Conservation (phyloP, 2,329 filamentous ascomycete species). For the Microsporum audouinii region DNA sequence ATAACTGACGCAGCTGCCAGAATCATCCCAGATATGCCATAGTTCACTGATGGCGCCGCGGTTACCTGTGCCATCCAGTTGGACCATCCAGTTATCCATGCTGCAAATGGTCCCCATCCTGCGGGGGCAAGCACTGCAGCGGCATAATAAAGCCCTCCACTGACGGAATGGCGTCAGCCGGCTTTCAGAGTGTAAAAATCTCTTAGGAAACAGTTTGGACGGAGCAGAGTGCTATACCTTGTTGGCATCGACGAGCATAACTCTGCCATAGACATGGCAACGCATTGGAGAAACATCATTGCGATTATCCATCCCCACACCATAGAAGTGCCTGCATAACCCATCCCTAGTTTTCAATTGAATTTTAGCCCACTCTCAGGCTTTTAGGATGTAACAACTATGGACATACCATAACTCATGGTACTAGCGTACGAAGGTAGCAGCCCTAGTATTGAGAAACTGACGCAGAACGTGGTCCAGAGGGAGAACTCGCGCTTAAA, state of each 20-base stretch:
- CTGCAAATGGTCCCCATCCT: conserved; percentile 54
- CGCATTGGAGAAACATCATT: conserved; percentile 59
- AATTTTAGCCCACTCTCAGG: conserved; percentile 27
- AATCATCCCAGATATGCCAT: conserved; percentile 57
- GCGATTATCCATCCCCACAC: conserved; percentile 67
- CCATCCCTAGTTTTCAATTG: conserved; percentile 29
- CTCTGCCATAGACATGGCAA: conserved; percentile 59
- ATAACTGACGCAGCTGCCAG: conserved; percentile 58
- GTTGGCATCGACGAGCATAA: conserved; percentile 64
- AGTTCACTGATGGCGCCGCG: conserved; percentile 55
- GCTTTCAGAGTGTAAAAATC: background rate
- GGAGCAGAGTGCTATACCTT: conserved; percentile 28
- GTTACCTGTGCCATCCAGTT: conserved; percentile 60
- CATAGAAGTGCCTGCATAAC: conserved; percentile 51
- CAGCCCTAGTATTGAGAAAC: conserved; percentile 60
- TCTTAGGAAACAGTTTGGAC: background rate
- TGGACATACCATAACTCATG: conserved; percentile 53
- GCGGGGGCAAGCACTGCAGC: conserved; percentile 57
- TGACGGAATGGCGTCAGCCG: background rate
- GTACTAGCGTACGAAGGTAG: conserved; percentile 62
- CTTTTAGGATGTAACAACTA: conserved; percentile 27
- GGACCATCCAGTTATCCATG: conserved; percentile 59
- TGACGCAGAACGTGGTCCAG: conserved; percentile 64
- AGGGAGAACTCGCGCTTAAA: conserved; percentile 61
- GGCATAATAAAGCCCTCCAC: conserved; percentile 63